Percentiles rank a stretch among this genome's conserved stretches.
Conservation (phyloP, 2,329 filamentous ascomycete species). For the Nannizziopsis barbatae region DNA sequence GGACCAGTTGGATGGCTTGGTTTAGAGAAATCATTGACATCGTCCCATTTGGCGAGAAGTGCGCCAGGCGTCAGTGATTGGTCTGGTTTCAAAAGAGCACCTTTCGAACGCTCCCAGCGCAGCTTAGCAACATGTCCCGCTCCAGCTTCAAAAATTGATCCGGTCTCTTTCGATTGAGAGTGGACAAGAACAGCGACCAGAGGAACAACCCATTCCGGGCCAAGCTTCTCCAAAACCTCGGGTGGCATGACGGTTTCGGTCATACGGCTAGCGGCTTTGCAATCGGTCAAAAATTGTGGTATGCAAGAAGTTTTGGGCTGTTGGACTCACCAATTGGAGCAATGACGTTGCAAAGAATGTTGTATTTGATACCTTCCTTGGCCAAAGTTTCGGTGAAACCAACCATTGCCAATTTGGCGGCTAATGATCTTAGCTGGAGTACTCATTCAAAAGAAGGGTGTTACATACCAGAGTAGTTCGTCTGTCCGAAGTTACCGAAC, state of each 20-base stretch:
- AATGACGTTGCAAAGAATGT: slow-evolving; percentile 90
- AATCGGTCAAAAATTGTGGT: slow-evolving; percentile 11
- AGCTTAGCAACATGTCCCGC: slow-evolving; percentile 88
- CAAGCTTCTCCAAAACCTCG: slow-evolving; percentile 73
- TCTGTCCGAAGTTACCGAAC: slow-evolving; percentile 90
- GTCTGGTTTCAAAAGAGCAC: slow-evolving; percentile 81
- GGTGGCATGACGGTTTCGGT: slow-evolving; percentile 90
- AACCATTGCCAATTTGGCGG: slow-evolving; percentile 88
- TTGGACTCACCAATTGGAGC: slow-evolving; percentile 56
- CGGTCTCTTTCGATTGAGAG: slow-evolving; percentile 68
- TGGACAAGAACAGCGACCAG: slow-evolving; percentile 81
- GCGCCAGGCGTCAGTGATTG: slow-evolving; percentile 77
- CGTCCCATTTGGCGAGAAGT: slow-evolving; percentile 77
- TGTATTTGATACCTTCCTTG: slow-evolving; percentile 96
- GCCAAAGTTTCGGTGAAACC: slow-evolving; percentile 96
- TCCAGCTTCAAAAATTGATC: slow-evolving; percentile 85
- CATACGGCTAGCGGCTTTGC: slow-evolving; percentile 76
- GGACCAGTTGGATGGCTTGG: slow-evolving; percentile 73
- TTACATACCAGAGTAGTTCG: slow-evolving; percentile 69
- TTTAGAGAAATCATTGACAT: slow-evolving; percentile 74
- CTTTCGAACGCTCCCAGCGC: slow-evolving; percentile 85
- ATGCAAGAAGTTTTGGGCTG: not conserved
- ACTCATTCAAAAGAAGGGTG: not conserved
- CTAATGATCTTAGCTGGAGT: slow-evolving; percentile 34
- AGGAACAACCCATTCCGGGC: slow-evolving; percentile 91